Evolutionary conservation across 306 rosid species (phyloP), one percentile per base, ranked within the genome.

Genomic region (Bauhinia variegata): DNA sequence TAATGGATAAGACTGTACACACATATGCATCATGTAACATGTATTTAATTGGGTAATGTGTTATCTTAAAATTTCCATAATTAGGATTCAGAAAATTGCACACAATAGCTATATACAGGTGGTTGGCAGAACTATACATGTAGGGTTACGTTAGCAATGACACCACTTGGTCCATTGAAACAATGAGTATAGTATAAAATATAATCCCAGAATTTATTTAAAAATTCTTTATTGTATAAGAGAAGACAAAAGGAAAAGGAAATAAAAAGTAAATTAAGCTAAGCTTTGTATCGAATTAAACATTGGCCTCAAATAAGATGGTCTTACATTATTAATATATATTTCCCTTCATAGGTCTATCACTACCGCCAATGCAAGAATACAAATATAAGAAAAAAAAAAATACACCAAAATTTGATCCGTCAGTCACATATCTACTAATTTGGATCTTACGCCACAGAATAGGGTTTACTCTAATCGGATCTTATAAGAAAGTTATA

Each of bases 111-210:
- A n/a, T n/a, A n/a, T n/a, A n/a, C n/a, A n/a, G n/a, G n/a, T n/a
- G n/a, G n/a, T n/a, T n/a, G n/a, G n/a, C n/a, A n/a, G n/a, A n/a
- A n/a, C n/a, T n/a, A n/a, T n/a, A n/a, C n/a, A n/a, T 33, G 28
- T 41, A 65, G n/a, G n/a, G n/a, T n/a, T n/a, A 67, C 75, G 73
- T 75, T 52, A 10, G 78, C 76, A 76, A 32, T 68, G 73, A 80
- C 61, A 33, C 70, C 50, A 38, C 38, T 23, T 16, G n/a, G 48
- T 38, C 69, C 68, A 48, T 53, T 54, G 61, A 71, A 52, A 37
- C 30, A 65, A 53, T 66, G 47, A 18, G 28, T 13, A 42, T 32
- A 23, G 28, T 28, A 44, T n/a, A 43, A 57, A 23, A 23, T 23
- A 23, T 23, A n/a, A n/a, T 15, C 41, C 1, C 7, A 8, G n/a